These are phyloP conservation scores for Ophiostoma populinum DNA, from an alignment of 2,329 filamentous ascomycete genomes.

Conservation along the genomic window DNA sequence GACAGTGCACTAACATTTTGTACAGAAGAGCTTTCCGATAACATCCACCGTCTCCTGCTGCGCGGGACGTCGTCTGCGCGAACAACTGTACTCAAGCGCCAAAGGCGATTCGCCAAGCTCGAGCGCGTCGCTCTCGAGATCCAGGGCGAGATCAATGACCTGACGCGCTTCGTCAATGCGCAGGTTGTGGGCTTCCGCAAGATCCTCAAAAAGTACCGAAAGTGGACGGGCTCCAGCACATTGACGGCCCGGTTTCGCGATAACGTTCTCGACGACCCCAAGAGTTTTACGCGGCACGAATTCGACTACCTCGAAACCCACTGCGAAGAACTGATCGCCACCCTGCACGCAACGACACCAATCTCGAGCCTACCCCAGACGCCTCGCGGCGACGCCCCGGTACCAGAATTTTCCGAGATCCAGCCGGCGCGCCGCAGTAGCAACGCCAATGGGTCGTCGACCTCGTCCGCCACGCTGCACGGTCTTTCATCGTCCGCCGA, in stretches of 20 bases:
- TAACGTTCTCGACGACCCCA: slow-evolving; percentile 45
- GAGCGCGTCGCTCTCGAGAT: slow-evolving; percentile 37
- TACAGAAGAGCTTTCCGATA: slow-evolving; percentile 32
- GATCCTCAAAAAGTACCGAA: slow-evolving; percentile 67
- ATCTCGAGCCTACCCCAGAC: slow-evolving; percentile 17
- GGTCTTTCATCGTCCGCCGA: slow-evolving; percentile 10
- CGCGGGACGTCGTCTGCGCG: slow-evolving; percentile 22
- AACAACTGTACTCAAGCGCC: slow-evolving; percentile 26
- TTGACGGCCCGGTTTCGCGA: slow-evolving; percentile 50
- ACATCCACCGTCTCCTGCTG: slow-evolving; percentile 28
- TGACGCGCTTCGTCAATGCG: slow-evolving; percentile 55
- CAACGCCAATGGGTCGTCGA: slow-evolving; percentile 9
- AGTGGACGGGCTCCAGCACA: slow-evolving; percentile 61
- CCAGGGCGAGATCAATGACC: slow-evolving; percentile 51
- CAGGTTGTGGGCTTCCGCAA: slow-evolving; percentile 67
- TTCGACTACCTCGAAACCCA: slow-evolving; percentile 34
- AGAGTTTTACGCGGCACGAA: slow-evolving; percentile 55
- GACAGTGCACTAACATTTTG: not conserved
- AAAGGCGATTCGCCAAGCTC: slow-evolving; percentile 35
- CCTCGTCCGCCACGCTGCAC: slow-evolving; percentile 11
- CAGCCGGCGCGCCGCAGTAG: slow-evolving; percentile 6
- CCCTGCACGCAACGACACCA: slow-evolving; percentile 29
- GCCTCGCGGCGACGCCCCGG: slow-evolving; percentile 14
- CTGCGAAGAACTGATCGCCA: slow-evolving; percentile 31
- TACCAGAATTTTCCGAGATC: slow-evolving; percentile 14